Conservation (phyloP, 164 flowering plant species). For the Tinospora cordifolia region DNA sequence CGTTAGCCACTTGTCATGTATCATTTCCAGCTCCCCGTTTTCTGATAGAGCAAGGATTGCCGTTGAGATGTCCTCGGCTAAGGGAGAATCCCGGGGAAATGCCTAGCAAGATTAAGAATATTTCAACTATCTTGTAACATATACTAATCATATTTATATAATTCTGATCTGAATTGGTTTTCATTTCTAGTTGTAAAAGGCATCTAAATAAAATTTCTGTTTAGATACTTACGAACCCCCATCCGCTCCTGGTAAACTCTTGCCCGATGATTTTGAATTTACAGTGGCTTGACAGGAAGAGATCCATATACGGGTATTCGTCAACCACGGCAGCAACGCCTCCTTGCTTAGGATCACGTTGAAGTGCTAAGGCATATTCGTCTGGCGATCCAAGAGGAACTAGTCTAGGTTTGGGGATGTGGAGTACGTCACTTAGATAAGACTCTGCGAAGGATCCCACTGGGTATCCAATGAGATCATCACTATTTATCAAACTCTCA, state of each 20-base stretch:
- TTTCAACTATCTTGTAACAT: neutral
- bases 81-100: conserved; percentile 73
- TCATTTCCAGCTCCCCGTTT: conserved; percentile 67
- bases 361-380: conserved; percentile 33
- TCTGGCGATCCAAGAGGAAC: conserved; percentile 41
- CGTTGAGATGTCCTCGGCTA: conserved; percentile 74
- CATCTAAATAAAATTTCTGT: too few relatives aligned
- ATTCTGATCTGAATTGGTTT: neutral
- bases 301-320: conserved; percentile 44
- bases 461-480: conserved; percentile 45
- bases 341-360: conserved; percentile 21
- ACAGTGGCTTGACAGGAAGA: conserved; percentile 45
- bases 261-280: conserved; percentile 36
- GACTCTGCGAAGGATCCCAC: conserved; percentile 44
- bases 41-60: conserved; percentile 72
- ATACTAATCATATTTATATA: neutral
- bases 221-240: too few relatives aligned
- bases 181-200: neutral
- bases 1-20: conserved; percentile 62
- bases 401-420: conserved; percentile 35
- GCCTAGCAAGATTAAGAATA: conserved; percentile 34
- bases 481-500: conserved; percentile 30
- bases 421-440: conserved; percentile 36
- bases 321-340: conserved; percentile 51
- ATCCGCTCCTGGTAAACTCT: too few relatives aligned